Conservation (phyloP, 1,139 yeast species). For the Blastobotrys petasosporus region DNA sequence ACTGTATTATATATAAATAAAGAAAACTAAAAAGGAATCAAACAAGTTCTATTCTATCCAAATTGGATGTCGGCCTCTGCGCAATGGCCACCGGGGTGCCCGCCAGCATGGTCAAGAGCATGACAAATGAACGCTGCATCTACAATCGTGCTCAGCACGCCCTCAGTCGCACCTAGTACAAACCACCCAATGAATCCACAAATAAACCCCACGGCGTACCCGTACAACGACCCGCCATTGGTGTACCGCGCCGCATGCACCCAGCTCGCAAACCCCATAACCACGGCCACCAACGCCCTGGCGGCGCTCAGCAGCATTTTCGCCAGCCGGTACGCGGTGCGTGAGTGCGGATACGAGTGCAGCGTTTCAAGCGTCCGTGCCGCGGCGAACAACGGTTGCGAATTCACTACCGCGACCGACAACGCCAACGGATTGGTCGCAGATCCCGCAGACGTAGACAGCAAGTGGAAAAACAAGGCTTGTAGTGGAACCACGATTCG, state of each 20-base stretch:
- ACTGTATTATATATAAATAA: not conserved
- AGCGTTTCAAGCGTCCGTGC: constrained; percentile 29
- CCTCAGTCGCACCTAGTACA: constrained; percentile 40
- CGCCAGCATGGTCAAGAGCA: constrained; percentile 33
- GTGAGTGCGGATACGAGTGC: constrained; percentile 12
- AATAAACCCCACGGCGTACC: constrained; percentile 37
- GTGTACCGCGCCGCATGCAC: constrained; percentile 34
- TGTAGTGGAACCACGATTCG: constrained; percentile 27
- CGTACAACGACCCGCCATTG: constrained; percentile 35
- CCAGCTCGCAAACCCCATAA: constrained; percentile 39
- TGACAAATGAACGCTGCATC: constrained; percentile 37
- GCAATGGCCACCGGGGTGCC: constrained; percentile 30
- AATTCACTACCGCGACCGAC: constrained; percentile 34
- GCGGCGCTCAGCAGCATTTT: constrained; percentile 37
- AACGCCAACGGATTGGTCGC: constrained; percentile 36
- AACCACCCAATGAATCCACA: constrained; percentile 41
- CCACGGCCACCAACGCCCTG: constrained; percentile 34
- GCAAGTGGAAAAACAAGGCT: constrained; percentile 24
- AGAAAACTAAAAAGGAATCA: not conserved
- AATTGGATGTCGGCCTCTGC: constrained; percentile 29
- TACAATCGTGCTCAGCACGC: constrained; percentile 37
- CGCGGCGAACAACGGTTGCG: constrained; percentile 30
- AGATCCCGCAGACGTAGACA: constrained; percentile 28
- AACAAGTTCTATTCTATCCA: not conserved
- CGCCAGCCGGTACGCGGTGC: constrained; percentile 35